Base-by-base conservation (phyloP, 306 rosid species). In the Comarum palustre region DNA sequence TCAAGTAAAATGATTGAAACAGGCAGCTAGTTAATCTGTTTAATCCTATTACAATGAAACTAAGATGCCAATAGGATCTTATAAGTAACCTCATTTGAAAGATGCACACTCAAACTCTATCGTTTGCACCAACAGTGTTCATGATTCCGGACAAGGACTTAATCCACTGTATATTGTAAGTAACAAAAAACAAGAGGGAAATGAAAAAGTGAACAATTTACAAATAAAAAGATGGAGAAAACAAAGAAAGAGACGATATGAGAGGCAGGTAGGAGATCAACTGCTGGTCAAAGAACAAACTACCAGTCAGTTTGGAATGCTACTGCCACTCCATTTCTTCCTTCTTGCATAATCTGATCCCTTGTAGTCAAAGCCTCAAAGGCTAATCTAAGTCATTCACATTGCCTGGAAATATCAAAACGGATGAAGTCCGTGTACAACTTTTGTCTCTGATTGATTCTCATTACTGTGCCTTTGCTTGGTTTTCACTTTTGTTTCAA, bases 241-340 rank as follows among this genome's bases (percentile, higher is more conserved):
- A 3, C 10, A 5, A 47, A 41, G 16, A 59, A 29, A 25, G n/a
- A 8, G 27, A 14, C 8, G 24, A 27, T 20, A 57, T 3, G 15
- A 7, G 8, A 50, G 38, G 51, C 75, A 62, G 47, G 52, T 51
- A 61, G 54, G 32, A 42, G 58, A 34, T 68, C 55, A 69, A 84
- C 89, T 72, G 88, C 89, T 82, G 82, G 96, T 90, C 82, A 84
- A 84, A 78, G 8, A 43, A 74, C 73, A 77, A 86, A 80, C 96
- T 86, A 88, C 90, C 90, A 80, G 72, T 90, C 96, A 61, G 69
- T 34, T 15, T 34, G 57, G 5, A 3, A 4, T 48, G 41, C 31
- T 77, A 71, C 51, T 62, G 73, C 46, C 24, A 36, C 38, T 52
- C 22, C 22, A n/a, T 14, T 24, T 48, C 43, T 68, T 73, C 5